These are phyloP conservation scores for Penicillium lagena DNA, from an alignment of 495 filamentous ascomycete species.

Conservation along the genomic window DNA sequence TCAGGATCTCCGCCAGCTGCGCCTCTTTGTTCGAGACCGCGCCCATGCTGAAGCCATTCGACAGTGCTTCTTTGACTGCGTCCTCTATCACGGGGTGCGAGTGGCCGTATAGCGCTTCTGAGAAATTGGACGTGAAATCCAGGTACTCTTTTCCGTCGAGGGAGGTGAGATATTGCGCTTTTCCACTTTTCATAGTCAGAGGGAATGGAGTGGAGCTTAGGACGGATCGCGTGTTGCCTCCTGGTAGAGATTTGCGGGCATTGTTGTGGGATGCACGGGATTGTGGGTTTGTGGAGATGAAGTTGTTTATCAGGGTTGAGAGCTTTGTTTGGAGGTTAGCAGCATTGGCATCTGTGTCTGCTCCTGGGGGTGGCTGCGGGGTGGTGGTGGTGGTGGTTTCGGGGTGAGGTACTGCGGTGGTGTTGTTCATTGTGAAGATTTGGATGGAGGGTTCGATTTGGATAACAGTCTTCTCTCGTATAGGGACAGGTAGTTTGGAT, in stretches of 20 bases:
- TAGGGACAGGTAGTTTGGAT: no score
- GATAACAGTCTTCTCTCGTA: no score
- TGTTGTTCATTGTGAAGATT: no score
- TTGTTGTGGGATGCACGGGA: constrained; percentile 12
- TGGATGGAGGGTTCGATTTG: no score
- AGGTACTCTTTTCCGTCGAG: constrained; percentile 36
- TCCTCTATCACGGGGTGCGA: constrained; percentile 31
- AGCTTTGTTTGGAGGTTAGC: not conserved
- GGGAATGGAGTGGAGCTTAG: constrained; percentile 49
- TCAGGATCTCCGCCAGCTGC: constrained; percentile 8
- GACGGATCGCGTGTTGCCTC: constrained; percentile 52
- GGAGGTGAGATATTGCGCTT: constrained; percentile 25
- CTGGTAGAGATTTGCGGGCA: constrained; percentile 39
- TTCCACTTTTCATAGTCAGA: constrained; percentile 31
- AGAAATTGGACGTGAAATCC: constrained; percentile 38
- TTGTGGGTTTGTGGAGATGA: not conserved
- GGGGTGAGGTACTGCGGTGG: no score
- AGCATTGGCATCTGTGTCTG: no score
- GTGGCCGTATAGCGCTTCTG: constrained; percentile 41
- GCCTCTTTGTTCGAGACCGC: not conserved
- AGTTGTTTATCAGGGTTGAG: not conserved
- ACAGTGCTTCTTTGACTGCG: constrained; percentile 17
- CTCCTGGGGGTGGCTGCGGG: no score
- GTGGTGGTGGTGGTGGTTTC: no score
- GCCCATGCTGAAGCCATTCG: constrained; percentile 6